phyloP scores from a whole-genome alignment of 352 stramenopile species.

The Globisporangium spinosum region DNA sequence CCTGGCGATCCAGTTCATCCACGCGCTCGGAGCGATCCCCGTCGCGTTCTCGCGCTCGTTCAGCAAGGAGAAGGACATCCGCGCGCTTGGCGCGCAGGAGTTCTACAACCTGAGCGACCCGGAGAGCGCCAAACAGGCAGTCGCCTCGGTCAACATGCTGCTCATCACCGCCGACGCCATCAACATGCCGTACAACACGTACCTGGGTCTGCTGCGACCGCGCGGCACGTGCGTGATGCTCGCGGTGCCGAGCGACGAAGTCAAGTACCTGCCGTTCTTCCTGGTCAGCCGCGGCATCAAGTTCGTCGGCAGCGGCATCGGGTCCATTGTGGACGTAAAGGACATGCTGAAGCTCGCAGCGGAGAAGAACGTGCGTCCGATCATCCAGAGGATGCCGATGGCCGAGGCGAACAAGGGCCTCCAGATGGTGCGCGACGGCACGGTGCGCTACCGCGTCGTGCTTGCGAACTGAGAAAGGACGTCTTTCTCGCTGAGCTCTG shows the following conservation, averaged over 20 bases:
- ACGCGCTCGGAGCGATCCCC: constrained; percentile 23
- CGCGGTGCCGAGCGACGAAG: constrained; percentile 53
- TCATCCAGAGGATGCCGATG: constrained; percentile 55
- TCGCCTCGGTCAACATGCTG: constrained; percentile 56
- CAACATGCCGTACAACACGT: constrained; percentile 42
- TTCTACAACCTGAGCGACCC: constrained; percentile 48
- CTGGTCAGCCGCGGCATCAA: constrained; percentile 39
- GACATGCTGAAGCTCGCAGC: constrained; percentile 85
- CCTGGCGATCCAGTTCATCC: constrained; percentile 71
- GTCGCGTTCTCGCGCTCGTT: constrained; percentile 61
- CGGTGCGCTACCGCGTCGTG: constrained; percentile 40
- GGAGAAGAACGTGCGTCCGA: constrained; percentile 55
- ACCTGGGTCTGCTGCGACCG: constrained; percentile 47
- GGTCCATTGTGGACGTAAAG: constrained; percentile 77
- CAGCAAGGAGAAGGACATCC: constrained; percentile 52
- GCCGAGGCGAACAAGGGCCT: constrained; percentile 35
- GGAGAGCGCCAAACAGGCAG: constrained; percentile 26
- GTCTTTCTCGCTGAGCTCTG: background rate
- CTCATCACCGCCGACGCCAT: constrained; percentile 64
- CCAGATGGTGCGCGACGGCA: constrained; percentile 35
- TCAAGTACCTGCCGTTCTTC: constrained; percentile 46
- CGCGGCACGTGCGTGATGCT: constrained; percentile 66
- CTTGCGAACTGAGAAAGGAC: constrained; percentile 30
- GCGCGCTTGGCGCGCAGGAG: constrained; percentile 49
- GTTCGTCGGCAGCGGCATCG: constrained; percentile 73